These are phyloP conservation scores for Cinchona pubescens DNA, from an alignment of 257 asterid species.

Conservation along the genomic window DNA sequence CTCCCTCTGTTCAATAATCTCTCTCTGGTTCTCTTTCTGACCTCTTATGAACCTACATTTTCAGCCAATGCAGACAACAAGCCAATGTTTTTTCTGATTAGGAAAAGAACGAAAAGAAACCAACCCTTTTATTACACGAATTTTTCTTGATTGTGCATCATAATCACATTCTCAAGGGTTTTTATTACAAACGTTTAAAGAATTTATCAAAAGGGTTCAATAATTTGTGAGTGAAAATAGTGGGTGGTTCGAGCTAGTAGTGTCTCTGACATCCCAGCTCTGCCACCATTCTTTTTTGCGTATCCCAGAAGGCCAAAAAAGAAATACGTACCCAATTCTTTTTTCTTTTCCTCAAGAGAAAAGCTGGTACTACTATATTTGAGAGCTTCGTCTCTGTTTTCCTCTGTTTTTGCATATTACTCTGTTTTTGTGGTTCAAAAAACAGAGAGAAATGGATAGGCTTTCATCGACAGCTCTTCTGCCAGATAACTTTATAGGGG, in stretches of 20 bases:
- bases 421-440: constrained; percentile 11
- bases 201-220: too few species aligned
- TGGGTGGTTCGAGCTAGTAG: constrained; percentile 40
- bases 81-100: neutral
- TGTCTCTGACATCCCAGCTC: constrained; percentile 70
- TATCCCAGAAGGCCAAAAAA: constrained; percentile 48
- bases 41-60: constrained; percentile 7
- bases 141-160: neutral
- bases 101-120: neutral
- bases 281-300: constrained; percentile 43
- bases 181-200: constrained; percentile 8
- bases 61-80: constrained; percentile 13
- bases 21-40: constrained; percentile 1
- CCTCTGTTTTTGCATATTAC: constrained; percentile 11
- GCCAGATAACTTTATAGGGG: constrained; percentile 41
- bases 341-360: constrained; percentile 38
- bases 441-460: constrained; percentile 54
- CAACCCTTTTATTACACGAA: neutral
- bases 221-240: constrained; percentile 20
- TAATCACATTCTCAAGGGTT: constrained; percentile 3
- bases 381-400: constrained; percentile 35
- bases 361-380: constrained; percentile 15
- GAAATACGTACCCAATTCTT: constrained; percentile 16
- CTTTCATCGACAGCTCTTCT: constrained; percentile 34
- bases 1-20: neutral